phyloP scores from a whole-genome alignment of 148 eudicot species.

The Rhododendron mucronatum region DNA sequence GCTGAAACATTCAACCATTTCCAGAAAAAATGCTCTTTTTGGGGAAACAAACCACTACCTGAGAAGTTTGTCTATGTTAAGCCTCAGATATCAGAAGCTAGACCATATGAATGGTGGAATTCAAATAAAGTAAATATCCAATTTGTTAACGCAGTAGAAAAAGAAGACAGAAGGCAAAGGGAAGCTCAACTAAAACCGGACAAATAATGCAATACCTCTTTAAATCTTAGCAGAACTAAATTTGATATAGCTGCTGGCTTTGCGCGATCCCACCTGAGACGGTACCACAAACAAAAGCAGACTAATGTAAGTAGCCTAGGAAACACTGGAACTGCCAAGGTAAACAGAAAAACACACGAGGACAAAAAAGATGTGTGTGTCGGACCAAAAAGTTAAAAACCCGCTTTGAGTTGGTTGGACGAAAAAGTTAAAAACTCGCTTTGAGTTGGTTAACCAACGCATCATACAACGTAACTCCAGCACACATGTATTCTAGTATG shows the following conservation, averaged over 20 bases:
- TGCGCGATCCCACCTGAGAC: conserved; percentile 73
- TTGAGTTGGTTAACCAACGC: background rate
- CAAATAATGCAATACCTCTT: conserved; percentile 56
- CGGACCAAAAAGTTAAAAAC: too few species aligned
- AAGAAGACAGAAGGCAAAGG: background rate
- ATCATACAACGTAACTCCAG: background rate
- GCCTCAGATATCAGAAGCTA: background rate
- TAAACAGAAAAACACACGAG: background rate
- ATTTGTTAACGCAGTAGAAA: background rate
- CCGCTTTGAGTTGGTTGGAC: background rate
- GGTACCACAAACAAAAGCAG: background rate
- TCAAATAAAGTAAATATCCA: background rate
- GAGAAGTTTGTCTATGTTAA: background rate
- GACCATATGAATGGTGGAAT: background rate
- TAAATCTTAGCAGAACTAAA: conserved; percentile 75
- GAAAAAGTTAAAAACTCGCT: background rate
- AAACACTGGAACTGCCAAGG: background rate
- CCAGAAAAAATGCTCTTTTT: background rate
- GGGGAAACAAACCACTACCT: background rate
- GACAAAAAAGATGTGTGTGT: background rate
- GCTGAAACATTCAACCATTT: background rate
- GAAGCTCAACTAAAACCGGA: background rate
- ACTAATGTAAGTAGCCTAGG: background rate
- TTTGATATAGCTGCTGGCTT: conserved; percentile 85
- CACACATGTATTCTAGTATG: background rate